Evolutionary conservation across 371 early-diverging fungal genomes (phyloP).

Genomic region (Catenaria anguillulae): DNA sequence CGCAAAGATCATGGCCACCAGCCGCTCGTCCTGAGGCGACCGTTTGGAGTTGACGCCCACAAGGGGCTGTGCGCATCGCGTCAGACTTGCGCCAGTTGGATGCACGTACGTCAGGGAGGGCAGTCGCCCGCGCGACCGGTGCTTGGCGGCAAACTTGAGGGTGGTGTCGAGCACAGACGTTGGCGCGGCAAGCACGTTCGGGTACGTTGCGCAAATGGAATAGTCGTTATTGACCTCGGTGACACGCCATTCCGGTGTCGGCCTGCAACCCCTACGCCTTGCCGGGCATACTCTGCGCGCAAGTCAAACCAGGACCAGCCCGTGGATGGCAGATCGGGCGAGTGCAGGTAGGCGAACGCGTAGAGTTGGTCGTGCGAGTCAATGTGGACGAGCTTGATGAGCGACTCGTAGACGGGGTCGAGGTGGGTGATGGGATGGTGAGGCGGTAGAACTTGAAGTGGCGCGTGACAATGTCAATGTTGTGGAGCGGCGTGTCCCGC

Average conservation of each 20-base stretch:
- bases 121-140: conserved; percentile 77
- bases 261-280: conserved; percentile 38
- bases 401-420: conserved; percentile 48
- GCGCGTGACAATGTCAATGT: too few relatives aligned
- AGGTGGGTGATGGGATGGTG: conserved; percentile 33
- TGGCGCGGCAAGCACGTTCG: conserved; percentile 68
- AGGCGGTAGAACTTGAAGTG: conserved; percentile 36
- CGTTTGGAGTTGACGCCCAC: conserved; percentile 84
- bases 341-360: too few relatives aligned
- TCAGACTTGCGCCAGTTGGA: conserved; percentile 70
- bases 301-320: too few relatives aligned
- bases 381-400: too few relatives aligned
- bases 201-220: conserved; percentile 79
- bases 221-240: conserved; percentile 58
- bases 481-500: conserved; percentile 19
- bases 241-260: conserved; percentile 26
- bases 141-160: conserved; percentile 72
- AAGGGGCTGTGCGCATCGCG: conserved; percentile 86
- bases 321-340: conserved; percentile 22
- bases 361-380: too few relatives aligned
- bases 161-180: conserved; percentile 74
- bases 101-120: conserved; percentile 83
- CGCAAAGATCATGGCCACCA: conserved; percentile 76
- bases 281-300: conserved; percentile 36
- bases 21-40: conserved; percentile 90